These are phyloP conservation scores for Malus orientalis DNA, from an alignment of 306 rosid species.

Conservation along the genomic window DNA sequence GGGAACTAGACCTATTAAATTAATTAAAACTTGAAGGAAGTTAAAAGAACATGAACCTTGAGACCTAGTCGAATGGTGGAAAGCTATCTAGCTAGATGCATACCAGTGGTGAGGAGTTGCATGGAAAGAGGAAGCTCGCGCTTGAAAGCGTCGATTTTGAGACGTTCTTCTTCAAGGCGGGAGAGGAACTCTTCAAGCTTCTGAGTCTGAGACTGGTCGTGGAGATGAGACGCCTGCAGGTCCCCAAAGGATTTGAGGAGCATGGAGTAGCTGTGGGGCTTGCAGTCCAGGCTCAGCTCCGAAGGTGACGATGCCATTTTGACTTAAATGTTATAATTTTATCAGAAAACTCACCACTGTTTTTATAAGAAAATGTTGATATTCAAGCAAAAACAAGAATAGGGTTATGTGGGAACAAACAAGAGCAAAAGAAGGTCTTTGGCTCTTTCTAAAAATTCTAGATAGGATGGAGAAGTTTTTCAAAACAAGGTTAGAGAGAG, in stretches of 20 bases:
- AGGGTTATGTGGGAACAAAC: slow-evolving; percentile 54
- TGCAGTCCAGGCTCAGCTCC: slow-evolving; percentile 75
- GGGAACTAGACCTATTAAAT: background rate
- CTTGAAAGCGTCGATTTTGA: slow-evolving; percentile 96
- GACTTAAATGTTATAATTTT: background rate
- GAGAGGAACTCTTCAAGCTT: slow-evolving; percentile 83
- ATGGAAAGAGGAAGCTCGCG: slow-evolving; percentile 99
- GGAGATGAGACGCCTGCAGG: slow-evolving; percentile 6
- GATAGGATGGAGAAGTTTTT: background rate
- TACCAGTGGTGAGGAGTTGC: slow-evolving; percentile 96
- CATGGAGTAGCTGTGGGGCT: slow-evolving; percentile 75
- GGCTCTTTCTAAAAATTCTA: slow-evolving; percentile 47
- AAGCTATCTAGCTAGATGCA: background rate
- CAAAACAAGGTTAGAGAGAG: slow-evolving; percentile 12
- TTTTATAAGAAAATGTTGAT: background rate
- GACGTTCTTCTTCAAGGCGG: slow-evolving; percentile 83
- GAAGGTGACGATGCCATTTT: slow-evolving; percentile 57
- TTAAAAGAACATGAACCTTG: background rate
- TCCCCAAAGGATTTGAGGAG: slow-evolving; percentile 75
- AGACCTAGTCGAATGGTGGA: background rate
- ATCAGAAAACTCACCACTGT: background rate
- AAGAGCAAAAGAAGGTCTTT: slow-evolving; percentile 64
- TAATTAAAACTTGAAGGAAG: background rate
- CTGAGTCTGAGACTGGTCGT: slow-evolving; percentile 39
- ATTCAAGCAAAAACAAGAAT: slow-evolving; percentile 30